A percentile compares a stretch with the other conserved stretches of the same genome.
phyloP scores from a whole-genome alignment of 164 flowering plant species.

The Liriodendron chinense region DNA sequence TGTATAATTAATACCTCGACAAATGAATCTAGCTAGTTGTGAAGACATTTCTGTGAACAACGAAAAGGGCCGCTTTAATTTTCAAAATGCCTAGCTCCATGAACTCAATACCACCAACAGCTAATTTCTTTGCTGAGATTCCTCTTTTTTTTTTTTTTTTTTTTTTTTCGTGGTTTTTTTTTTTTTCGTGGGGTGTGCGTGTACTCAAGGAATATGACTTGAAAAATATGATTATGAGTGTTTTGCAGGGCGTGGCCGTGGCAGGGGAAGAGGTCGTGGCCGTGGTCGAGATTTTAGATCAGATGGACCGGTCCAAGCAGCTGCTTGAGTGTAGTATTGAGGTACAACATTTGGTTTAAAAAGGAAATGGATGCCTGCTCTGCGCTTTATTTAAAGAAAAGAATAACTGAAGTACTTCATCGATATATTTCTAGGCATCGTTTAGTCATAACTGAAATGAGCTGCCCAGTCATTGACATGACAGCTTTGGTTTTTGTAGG shows the following conservation, averaged over 20 bases:
- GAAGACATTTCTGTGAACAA: no score
- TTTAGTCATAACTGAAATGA: neutral
- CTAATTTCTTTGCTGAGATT: neutral
- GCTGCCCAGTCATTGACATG: neutral
- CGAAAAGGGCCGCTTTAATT: no score
- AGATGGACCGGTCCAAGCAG: conserved; percentile 26
- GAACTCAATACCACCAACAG: no score
- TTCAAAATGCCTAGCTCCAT: no score
- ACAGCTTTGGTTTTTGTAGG: neutral
- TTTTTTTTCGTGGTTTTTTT: neutral
- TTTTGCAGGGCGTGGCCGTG: conserved; percentile 37
- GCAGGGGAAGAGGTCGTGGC: conserved; percentile 25
- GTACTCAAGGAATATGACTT: neutral
- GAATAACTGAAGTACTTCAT: neutral
- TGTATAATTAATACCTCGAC: no score
- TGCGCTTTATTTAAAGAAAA: neutral
- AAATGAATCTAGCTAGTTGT: no score
- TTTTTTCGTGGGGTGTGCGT: neutral
- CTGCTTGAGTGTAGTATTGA: conserved; percentile 18
- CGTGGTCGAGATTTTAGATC: conserved; percentile 29
- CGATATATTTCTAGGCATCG: neutral
- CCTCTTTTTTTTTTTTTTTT: neutral
- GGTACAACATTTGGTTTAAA: neutral
- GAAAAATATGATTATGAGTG: neutral
- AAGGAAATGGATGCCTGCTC: conserved; percentile 10